Conservation (phyloP, 352 stramenopile species). For the Phytopythium delawarense region DNA sequence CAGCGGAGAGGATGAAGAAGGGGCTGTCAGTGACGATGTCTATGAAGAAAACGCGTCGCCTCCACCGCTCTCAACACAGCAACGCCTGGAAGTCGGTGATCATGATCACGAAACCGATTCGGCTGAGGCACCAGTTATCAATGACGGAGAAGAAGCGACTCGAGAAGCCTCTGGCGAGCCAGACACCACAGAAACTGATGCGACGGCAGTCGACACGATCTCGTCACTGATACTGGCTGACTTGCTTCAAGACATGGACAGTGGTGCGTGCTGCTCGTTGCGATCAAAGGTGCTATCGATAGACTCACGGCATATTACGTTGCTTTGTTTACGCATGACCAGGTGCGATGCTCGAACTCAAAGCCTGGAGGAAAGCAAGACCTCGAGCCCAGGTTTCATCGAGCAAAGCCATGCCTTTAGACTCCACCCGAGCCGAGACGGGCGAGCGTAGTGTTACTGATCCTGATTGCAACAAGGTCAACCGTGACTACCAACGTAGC, state of each 20-base stretch:
- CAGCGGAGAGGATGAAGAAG: background rate
- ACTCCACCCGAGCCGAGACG: background rate
- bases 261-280: conserved; percentile 11
- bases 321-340: background rate
- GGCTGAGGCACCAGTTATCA: background rate
- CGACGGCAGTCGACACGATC: background rate
- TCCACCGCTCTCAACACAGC: background rate
- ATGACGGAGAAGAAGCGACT: background rate
- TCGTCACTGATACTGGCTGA: conserved; percentile 17
- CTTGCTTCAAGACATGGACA: conserved; percentile 13
- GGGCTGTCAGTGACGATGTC: background rate
- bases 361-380: background rate
- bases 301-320: background rate
- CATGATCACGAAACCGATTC: background rate
- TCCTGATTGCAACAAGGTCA: background rate
- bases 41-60: background rate
- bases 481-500: background rate
- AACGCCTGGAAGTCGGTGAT: background rate
- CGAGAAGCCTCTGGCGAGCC: background rate
- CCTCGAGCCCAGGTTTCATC: background rate
- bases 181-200: background rate
- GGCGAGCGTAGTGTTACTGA: background rate
- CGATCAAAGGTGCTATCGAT: background rate
- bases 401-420: too few species aligned
- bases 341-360: background rate